Evolutionary conservation across 345 rosid species (phyloP), one percentile per base, ranked within the genome.

Genomic region (Sisymbrium altissimum): DNA sequence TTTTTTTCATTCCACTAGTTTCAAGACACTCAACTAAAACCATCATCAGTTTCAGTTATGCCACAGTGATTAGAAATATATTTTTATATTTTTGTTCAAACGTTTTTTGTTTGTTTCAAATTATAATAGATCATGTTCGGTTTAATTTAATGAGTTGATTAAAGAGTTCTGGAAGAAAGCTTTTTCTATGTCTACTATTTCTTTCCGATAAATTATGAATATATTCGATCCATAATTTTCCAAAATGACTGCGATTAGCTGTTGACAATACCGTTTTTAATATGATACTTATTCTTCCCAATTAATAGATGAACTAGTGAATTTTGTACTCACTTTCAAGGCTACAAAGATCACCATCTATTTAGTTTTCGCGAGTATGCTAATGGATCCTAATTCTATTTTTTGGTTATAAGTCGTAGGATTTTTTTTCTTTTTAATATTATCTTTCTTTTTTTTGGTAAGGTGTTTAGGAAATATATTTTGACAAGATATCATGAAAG

Each of bases 401-500:
- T 7, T 14, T 43, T n/a, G 8, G 38, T 7, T 43, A 43, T 14
- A 13, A 5, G 17, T 43, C 38, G 7, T 33, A 8, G 10, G 38
- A 35, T 8, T 46, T 18, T 7, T 8, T 18, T 48, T 18, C 18
- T 46, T 18, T 7, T 8, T 18, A n/a, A 5, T 33, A 15, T 45
- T 17, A 2, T 17, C 17, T 46, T 46, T 33, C 18, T 46, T 18
- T 7, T 8, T 18, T 48, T 18, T 9, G 52, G 52, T 48, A 9
- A 18, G 53, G 27, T 18, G 54, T 49, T 49, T 19, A 13, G 11
- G 41, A 30, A 41, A 53, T 33, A 30, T 65, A 12, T 10, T 5
- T 30, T 58, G 43, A 58, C 29, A n/a, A 68, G 52, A 39, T 56
- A 41, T 56, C 5, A 48, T 36, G 58, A 48, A 70, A 60, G 62